Evolutionary conservation across 106 monocot species (phyloP), one percentile per base, ranked within the genome.

Genomic region (Dioscorea dumetorum): DNA sequence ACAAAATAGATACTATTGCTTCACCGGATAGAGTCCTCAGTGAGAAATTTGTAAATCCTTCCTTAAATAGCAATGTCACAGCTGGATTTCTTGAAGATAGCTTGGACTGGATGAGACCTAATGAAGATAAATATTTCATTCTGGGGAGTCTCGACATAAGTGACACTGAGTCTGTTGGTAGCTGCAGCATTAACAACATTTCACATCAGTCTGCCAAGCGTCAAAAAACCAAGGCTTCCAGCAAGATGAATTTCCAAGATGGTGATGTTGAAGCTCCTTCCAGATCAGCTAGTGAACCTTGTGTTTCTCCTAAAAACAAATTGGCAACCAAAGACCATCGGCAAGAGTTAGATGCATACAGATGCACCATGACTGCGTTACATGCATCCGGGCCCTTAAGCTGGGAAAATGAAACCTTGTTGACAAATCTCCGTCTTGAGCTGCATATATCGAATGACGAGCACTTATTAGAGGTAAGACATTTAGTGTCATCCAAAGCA

Each of bases 361-460:
- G 63, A 20, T 58, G 67, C 16, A 78, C 85, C 21, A 34, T 81
- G 64, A 28, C 49, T 41, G 81, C 81, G 3, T 62, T 85, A 22
- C 70, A 81, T 78, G 77, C 76, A 11, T 77, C 63, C 8, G 85
- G 77, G 32, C 77, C 71, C 5, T 51, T 85, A 50, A 85, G 70
- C 60, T 85, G 85, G 81, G 85, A 85, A 48, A 78, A 81, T 58
- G 85, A 85, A 62, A 57, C 74, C 24, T 35, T 81, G 6, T 28
- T 85, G 33, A 81, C 85, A 24, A 80, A 85, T 54, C 85, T 85
- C 60, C 85, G 74, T 24, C 58, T 81, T 1, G 70, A 62, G 4
- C 74, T 85, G 3, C 69, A 85, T 66, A 85, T 85, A n/a, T 81
- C 81, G 48, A 81, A 74, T 63, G 85, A 85, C 21, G 85, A 85